A percentile compares a stretch with the other conserved stretches of the same genome.
Conservation (phyloP, 2,329 filamentous ascomycete species). For the Plenodomus tracheiphilus region DNA sequence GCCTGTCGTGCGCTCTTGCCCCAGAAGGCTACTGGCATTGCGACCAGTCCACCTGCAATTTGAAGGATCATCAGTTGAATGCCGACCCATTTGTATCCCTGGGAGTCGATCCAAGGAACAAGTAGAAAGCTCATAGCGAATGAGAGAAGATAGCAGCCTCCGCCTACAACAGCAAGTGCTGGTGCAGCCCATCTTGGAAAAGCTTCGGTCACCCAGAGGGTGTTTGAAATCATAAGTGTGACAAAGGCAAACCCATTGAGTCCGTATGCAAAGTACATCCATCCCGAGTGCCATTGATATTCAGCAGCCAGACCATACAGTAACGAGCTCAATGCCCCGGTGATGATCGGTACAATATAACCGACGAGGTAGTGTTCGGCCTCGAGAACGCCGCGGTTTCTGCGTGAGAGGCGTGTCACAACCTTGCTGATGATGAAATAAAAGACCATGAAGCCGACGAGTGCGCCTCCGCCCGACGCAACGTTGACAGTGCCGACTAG, state of each 20-base stretch:
- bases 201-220: slow-evolving; percentile 37
- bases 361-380: slow-evolving; percentile 38
- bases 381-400: slow-evolving; percentile 34
- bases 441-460: slow-evolving; percentile 21
- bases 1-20: slow-evolving; percentile 32
- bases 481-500: slow-evolving; percentile 25
- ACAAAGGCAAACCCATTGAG: slow-evolving; percentile 34
- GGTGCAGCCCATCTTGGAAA: slow-evolving; percentile 40
- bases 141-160: slow-evolving; percentile 25
- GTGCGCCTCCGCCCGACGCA: slow-evolving; percentile 19
- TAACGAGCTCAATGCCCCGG: slow-evolving; percentile 24
- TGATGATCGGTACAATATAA: slow-evolving; percentile 30
- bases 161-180: slow-evolving; percentile 28
- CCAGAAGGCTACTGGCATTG: slow-evolving; percentile 36
- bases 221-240: slow-evolving; percentile 28
- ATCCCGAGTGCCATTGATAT: slow-evolving; percentile 10
- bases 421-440: slow-evolving; percentile 11
- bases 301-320: slow-evolving; percentile 32
- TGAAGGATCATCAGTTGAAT: slow-evolving; percentile 44
- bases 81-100: slow-evolving; percentile 34
- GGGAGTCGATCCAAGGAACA: slow-evolving; percentile 26
- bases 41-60: slow-evolving; percentile 29
- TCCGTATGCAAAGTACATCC: slow-evolving; percentile 33
- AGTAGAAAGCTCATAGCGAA: slow-evolving; percentile 30
- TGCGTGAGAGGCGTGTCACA: slow-evolving; percentile 21